Conservation (phyloP, 164 flowering plant species). For the Platanus orientalis region DNA sequence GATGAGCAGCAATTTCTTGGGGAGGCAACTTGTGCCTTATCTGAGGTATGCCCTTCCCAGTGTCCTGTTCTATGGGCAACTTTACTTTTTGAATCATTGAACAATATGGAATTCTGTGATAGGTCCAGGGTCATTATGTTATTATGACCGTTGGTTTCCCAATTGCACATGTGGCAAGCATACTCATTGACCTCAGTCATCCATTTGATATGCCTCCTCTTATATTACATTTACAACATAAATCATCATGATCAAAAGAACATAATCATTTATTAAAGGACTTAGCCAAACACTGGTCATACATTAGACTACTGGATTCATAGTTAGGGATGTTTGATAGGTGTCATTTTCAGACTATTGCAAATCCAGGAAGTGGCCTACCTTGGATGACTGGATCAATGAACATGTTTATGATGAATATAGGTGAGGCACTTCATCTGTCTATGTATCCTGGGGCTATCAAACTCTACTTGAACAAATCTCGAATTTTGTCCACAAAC, state of each 20-base stretch:
- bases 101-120: neutral
- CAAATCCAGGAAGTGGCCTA: neutral
- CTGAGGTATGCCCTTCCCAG: too few relatives aligned
- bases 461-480: neutral
- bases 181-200: neutral
- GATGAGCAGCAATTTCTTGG: too few relatives aligned
- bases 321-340: neutral
- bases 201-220: neutral
- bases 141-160: neutral
- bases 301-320: neutral
- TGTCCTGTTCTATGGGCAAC: too few relatives aligned
- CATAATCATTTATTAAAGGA: too few relatives aligned
- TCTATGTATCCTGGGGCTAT: neutral
- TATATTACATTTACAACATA: neutral
- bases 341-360: neutral
- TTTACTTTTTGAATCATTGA: neutral
- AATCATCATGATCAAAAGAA: too few relatives aligned
- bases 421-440: too few relatives aligned
- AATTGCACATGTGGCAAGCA: neutral
- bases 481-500: neutral
- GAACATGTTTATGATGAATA: too few relatives aligned
- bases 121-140: neutral
- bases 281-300: neutral
- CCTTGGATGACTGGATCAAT: neutral
- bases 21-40: too few relatives aligned